A percentile compares a stretch with the other conserved stretches of the same genome.
These are phyloP conservation scores for Angophora floribunda DNA, from an alignment of 345 rosid species.

Conservation along the genomic window DNA sequence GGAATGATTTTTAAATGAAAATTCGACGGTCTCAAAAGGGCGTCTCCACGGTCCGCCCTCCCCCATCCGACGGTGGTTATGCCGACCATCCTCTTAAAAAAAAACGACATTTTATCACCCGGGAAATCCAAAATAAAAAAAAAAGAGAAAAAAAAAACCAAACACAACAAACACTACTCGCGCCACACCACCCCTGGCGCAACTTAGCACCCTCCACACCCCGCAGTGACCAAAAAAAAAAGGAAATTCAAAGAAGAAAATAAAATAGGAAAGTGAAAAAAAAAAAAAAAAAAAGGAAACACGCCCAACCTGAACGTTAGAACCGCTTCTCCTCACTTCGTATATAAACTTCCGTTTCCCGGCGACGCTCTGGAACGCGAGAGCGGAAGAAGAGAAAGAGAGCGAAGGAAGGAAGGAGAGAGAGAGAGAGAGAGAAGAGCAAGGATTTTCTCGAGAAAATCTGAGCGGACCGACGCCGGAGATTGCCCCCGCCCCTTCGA, in stretches of 20 bases:
- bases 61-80: not conserved
- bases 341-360: conserved; percentile 25
- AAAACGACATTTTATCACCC: not conserved
- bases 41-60: not conserved
- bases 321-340: not conserved
- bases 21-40: not conserved
- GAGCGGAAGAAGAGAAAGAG: conserved; percentile 9
- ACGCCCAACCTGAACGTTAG: not conserved
- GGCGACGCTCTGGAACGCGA: conserved; percentile 35
- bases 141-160: not conserved
- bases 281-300: not conserved
- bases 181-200: not conserved
- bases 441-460: not conserved
- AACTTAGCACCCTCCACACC: not conserved
- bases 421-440: not conserved
- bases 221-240: not conserved
- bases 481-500: not conserved
- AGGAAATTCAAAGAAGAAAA: not conserved
- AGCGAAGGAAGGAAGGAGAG: not conserved
- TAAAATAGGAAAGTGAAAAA: not conserved
- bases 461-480: not conserved
- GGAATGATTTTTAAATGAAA: not conserved
- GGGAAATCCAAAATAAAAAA: not conserved
- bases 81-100: not conserved
- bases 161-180: not conserved